Percentiles rank a stretch among this genome's conserved stretches.
Conservation (phyloP, 768 basidiomycete genomes). For the Lactifluus pinguis region DNA sequence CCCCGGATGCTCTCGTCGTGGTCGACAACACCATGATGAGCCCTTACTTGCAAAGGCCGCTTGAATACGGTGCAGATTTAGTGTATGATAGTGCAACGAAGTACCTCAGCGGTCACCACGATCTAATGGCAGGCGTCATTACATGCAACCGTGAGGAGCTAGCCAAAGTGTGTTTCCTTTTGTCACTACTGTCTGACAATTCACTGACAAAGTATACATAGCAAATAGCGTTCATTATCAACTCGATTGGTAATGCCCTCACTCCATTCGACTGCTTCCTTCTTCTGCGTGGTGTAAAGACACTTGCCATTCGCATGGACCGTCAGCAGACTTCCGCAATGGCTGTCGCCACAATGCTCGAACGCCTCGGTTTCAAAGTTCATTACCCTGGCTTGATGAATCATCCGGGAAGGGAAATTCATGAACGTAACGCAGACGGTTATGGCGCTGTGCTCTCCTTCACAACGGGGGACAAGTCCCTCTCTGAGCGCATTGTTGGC, state of each 20-base stretch:
- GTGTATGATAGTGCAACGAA: conserved; percentile 98
- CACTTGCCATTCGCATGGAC: conserved; percentile 92
- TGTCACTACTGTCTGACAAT: conserved; percentile 4
- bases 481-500: conserved; percentile 90
- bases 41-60: conserved; percentile 89
- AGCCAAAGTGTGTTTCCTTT: conserved; percentile 51
- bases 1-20: conserved; percentile 73
- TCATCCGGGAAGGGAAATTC: conserved; percentile 83
- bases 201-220: conserved; percentile 25
- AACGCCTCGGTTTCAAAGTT: conserved; percentile 77
- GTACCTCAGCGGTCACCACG: conserved; percentile 96
- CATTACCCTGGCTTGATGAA: conserved; percentile 83
- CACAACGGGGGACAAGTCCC: conserved; percentile 80
- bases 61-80: conserved; percentile 93
- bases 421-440: conserved; percentile 83
- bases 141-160: conserved; percentile 87
- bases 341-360: conserved; percentile 78
- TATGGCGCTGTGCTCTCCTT: conserved; percentile 93
- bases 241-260: conserved; percentile 87
- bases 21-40: conserved; percentile 99
- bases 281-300: conserved; percentile 91
- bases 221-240: conserved; percentile 88
- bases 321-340: conserved; percentile 79
- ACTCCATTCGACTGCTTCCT: conserved; percentile 96
- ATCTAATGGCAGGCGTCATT: conserved; percentile 96